Base-by-base conservation (phyloP, 2,329 filamentous ascomycete species). In the Claviceps digitariae region DNA sequence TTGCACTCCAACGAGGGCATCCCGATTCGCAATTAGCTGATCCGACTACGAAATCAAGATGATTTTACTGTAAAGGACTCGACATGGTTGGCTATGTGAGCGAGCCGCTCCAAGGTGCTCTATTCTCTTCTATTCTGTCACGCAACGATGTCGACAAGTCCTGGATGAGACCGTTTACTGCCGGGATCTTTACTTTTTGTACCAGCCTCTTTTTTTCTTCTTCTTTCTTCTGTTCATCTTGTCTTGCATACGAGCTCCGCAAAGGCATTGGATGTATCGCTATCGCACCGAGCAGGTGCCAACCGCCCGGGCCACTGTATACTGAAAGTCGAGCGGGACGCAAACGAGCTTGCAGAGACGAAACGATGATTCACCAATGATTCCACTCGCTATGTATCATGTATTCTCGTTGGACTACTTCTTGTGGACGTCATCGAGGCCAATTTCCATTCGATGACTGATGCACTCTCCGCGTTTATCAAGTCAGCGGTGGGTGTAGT, bases 1-100 rank as follows among this genome's bases (percentile, higher is more conserved):
- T 53, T 57, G 41, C 60, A 60, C 20, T 56, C 59, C 40, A 61
- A 57, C 52, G 65, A 65, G 48, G 76, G 74, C 44, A 82, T 86
- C 55, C 82, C 83, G 21, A 85, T 86, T 62, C 76, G 81, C 60
- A 76, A 78, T 75, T 85, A 72, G 65, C 23, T 41, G 9, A 34
- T n/a, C 17, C 12, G 17, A 25, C 6, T 17, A 38, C 21, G 43
- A 15, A 36, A 38, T 7, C 27, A 27, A 29, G 38, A 17, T 27
- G 21, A 20, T 23, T 36, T 20, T 36, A n/a, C 9, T 21, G 29
- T 10, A 29, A 12, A 36, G 8, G 10, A 20, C 13, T 23, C 15
- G 50, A 45, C 23, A 36, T 38, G 9, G 23, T 7, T 45, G 38
- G 15, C 27, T 17, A 13, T 12, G 20, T 45, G 27, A 13, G 27